Base-by-base conservation (phyloP, 192 early-diverging fungal genomes). In the Coemansia sp. region DNA sequence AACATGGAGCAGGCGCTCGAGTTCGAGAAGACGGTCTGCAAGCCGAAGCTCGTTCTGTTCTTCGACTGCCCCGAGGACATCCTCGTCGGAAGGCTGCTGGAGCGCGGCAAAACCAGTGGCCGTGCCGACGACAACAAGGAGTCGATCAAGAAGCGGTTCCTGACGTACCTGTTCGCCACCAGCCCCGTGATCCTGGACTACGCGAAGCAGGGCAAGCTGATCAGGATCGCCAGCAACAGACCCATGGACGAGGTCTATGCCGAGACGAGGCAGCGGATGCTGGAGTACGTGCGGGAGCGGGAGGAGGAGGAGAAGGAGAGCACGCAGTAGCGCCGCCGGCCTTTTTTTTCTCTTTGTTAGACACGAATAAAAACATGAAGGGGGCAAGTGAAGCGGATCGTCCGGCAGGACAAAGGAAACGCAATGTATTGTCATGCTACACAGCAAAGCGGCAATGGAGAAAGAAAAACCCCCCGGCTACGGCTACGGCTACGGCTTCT, bases 31-130 rank as follows among this genome's bases (percentile, higher is more conserved):
- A 87, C 83, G 26, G 94, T 94, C 71, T 84, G 88, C 45, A 74
- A 85, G 67, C 83, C 89, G 41, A 87, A 91, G 66, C 80, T 89
- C 61, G 91, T 95, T 0, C 75, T 98, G 46, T 97, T 92, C 87
- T 96, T 96, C 85, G 94, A 97, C 62, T 98, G 96, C 78, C 91
- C 95, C 15, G 96, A 99, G 80, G 85, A 92, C 42, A 91, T 91
- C 59, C 90, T 99, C 92, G 80, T 96, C 46, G 85, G 88, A 76
- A 90, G 98, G 39, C 80, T 99, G 66, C 71, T 96, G 78, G 93
- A 97, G 75, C 89, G 98, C 67, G 97, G 96, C 9, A 92, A 98
- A 73, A 98, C 92, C 26, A 92, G 90, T 59, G 98, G 98, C 1
- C 86, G 98, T 32, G 78, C 88, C 15, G 98, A 99, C 69, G 98